Evolutionary conservation across 2,329 filamentous ascomycete genomes (phyloP).

Genomic region (Magnaporthiopsis incrustans): DNA sequence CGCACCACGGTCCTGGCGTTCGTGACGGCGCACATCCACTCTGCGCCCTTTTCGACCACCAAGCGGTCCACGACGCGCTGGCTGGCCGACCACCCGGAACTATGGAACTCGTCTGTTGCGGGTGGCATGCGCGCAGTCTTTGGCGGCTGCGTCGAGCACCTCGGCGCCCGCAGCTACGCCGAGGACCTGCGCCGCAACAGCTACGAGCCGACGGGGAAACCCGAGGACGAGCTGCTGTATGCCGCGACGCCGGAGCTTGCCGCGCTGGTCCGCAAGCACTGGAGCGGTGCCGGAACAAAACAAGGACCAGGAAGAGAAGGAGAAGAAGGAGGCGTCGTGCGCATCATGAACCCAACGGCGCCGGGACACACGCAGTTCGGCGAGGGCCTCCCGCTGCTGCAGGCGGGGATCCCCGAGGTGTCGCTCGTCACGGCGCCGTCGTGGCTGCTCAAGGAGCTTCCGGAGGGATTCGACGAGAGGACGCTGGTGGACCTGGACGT

Average conservation of each 20-base stretch:
- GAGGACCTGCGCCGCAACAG: background rate
- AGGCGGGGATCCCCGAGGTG: constrained; percentile 3
- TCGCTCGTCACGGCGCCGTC: constrained; percentile 1
- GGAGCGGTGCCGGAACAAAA: background rate
- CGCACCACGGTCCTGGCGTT: constrained; percentile 4
- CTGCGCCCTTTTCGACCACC: background rate
- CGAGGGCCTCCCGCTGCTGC: constrained; percentile 3
- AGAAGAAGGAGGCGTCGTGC: too few relatives aligned
- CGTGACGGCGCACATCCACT: constrained; percentile 4
- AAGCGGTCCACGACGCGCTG: constrained; percentile 1
- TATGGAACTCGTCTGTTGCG: background rate
- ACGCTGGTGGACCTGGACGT: background rate
- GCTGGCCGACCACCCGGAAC: constrained; percentile 5
- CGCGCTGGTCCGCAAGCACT: background rate
- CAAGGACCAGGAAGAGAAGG: too few relatives aligned
- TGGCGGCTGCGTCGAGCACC: constrained; percentile 4
- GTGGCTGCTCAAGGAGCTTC: constrained; percentile 5
- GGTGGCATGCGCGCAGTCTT: background rate
- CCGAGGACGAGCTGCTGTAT: constrained; percentile 6
- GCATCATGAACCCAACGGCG: background rate
- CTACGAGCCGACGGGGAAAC: background rate
- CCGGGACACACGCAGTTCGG: constrained; percentile 1
- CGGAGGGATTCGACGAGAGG: constrained; percentile 2
- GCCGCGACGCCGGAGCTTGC: background rate
- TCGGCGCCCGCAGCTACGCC: background rate